These are phyloP conservation scores for Fusarium sp. DNA, from an alignment of 2,329 filamentous ascomycete species.

Conservation along the genomic window DNA sequence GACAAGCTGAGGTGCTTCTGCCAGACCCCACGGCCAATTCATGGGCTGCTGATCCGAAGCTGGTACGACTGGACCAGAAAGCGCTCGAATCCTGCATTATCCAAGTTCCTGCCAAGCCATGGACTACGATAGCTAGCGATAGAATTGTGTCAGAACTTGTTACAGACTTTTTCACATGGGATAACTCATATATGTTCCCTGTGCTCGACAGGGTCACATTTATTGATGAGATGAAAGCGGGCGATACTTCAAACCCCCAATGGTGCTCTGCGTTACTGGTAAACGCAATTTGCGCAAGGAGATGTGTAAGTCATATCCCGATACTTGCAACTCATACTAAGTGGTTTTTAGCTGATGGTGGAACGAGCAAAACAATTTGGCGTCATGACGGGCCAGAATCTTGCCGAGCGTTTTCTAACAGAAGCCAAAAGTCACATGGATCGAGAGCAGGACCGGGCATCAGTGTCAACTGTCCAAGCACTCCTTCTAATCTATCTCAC, in stretches of 20 bases:
- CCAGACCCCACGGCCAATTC: background rate
- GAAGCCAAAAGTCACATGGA: background rate
- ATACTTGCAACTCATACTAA: background rate
- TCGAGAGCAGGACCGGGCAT: background rate
- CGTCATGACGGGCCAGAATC: background rate
- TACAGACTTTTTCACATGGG: background rate
- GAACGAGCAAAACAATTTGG: constrained; percentile 7
- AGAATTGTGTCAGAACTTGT: background rate
- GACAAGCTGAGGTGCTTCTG: constrained; percentile 4
- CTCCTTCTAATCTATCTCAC: background rate
- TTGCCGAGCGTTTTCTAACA: background rate
- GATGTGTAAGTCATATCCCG: background rate
- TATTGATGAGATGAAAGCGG: background rate
- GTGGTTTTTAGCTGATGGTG: background rate
- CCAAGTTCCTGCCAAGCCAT: background rate
- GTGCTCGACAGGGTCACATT: background rate
- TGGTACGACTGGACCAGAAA: background rate
- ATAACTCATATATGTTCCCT: background rate
- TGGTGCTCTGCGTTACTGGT: background rate
- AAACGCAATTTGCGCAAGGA: background rate
- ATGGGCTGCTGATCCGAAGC: background rate
- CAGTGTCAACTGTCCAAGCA: background rate
- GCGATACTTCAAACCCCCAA: background rate
- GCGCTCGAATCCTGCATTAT: background rate
- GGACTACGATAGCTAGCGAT: background rate